Evolutionary conservation across 2,329 filamentous ascomycete species (phyloP), one percentile per base, ranked within the genome.

Genomic region (Alternaria hordeiaustralica): DNA sequence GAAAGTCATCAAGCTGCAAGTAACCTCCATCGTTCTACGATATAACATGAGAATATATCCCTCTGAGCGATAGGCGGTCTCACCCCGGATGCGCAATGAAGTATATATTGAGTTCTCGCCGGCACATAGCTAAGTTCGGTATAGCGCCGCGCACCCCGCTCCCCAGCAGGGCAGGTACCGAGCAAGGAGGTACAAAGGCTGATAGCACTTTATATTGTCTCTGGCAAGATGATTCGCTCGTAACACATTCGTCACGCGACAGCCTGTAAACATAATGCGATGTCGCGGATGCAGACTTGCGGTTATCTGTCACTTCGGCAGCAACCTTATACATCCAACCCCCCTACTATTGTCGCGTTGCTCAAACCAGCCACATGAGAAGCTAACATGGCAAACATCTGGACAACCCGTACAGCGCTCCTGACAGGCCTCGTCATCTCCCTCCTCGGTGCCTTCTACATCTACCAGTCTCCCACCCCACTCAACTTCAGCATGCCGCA

Each of bases 391-490:
- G 63, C 63, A 26, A 64, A 55, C 36, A 70, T 71, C 43, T 78
- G 77, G 72, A 74, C 70, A 60, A 62, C 60, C 21, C 71, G 75
- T 51, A 75, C 68, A 12, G 64, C 67, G n/a, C 56, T 75, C 26
- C 64, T 77, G 54, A 71, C 71, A 20, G 73, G 68, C 6, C 58
- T 78, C 11, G 65, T 71, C 47, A 30, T 74, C 28, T 72, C 73
- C 3, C 54, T 77, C 36, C 65, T 79, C 15, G 72, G 75, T 28
- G 69, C 68, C 18, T 69, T 77, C 61, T 79, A 77, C 65, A 58
- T 77, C 53, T 69, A 74, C 60, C 66, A 74, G 53, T 60, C 63
- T 4, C 70, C 71, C 7, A 63, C 68, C 5, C 50, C 67, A 20
- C 65, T 64, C 43, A 61, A 63, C 23, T 73, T 72, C 66, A 70